Evolutionary conservation across 2,329 filamentous ascomycete genomes (phyloP), one percentile per base, ranked within the genome.

Genomic region (Zopfia rhizophila): DNA sequence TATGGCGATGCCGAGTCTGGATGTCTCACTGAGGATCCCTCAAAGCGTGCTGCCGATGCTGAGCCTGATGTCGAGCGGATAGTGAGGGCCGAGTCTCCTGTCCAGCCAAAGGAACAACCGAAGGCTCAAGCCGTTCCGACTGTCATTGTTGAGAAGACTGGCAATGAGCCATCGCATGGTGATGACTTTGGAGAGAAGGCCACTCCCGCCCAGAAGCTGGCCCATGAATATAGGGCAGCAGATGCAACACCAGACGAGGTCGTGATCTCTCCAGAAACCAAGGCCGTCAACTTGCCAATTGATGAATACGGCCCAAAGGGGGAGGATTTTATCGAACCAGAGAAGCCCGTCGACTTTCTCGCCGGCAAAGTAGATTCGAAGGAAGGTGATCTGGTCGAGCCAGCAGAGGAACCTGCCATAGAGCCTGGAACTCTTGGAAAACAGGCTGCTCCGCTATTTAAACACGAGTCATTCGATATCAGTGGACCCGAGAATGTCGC

Each of bases 161-260:
- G 73, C 33, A 52, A 61, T 5, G 48, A 60, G 35, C 69, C 67
- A 14, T 56, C 55, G 8, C 54, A 66, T 59, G 69, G 66, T 10
- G 70, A 75, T 30, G 68, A 73, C 48, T 66, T 72, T 48, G 69
- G 67, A 5, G 32, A 56, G 5, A 43, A 61, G 32, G 68, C 69
- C 17, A 72, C 68, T 4, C 43, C 44, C 36, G 56, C 53, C 22
- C 68, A 75, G 42, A 68, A 68, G 36, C 49, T 67, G 28, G 68
- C 71, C 2, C 63, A 69, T 47, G 60, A 68, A 19, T 51, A 61
- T 22, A 53, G 60, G 31, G 54, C 63, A 10, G 56, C 65, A 10
- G 70, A 73, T 49, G 67, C 68, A 18, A 47, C 66, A 24, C 69
- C 69, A 25, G 66, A 75, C 38, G 47, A 65, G 31, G 45, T 68